These are phyloP conservation scores for Malassezia sympodialis DNA, from an alignment of 1,284 basidiomycete genomes.

Conservation along the genomic window DNA sequence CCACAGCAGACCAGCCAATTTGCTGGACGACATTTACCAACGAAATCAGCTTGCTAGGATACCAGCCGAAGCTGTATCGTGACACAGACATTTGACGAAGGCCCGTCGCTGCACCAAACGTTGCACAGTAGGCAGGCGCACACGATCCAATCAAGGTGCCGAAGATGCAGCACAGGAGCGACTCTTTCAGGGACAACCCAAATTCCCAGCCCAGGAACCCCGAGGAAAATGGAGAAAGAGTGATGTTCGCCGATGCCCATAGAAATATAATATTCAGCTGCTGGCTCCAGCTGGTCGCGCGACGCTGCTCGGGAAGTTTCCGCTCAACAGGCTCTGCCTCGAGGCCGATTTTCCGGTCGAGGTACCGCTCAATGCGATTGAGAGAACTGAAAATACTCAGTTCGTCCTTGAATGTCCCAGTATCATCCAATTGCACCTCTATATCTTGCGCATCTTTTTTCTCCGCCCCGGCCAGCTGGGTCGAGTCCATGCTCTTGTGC, in stretches of 20 bases:
- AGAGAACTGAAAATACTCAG: not conserved
- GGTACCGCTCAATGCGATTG: not conserved
- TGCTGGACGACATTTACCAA: not conserved
- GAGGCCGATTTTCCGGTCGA: not conserved
- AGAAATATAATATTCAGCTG: not conserved
- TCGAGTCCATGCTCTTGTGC: not conserved
- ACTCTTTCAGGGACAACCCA: not conserved
- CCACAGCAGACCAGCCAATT: not conserved
- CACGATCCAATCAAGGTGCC: not conserved
- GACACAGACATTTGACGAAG: slow-evolving; percentile 4
- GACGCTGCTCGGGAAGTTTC: not conserved
- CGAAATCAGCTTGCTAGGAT: not conserved
- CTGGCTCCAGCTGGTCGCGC: not conserved
- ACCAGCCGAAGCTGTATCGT: not conserved
- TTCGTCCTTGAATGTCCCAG: not conserved
- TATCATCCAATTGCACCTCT: not conserved
- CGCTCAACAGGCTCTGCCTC: not conserved
- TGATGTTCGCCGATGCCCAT: not conserved
- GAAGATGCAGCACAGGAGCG: not conserved
- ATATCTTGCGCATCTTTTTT: not conserved
- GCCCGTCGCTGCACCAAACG: not conserved
- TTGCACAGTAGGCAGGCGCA: not conserved
- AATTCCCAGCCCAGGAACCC: not conserved
- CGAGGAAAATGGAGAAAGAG: not conserved
- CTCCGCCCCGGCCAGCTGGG: not conserved